Conservation (phyloP, 2,329 filamentous ascomycete genomes). For the Dactylellina cionopaga region DNA sequence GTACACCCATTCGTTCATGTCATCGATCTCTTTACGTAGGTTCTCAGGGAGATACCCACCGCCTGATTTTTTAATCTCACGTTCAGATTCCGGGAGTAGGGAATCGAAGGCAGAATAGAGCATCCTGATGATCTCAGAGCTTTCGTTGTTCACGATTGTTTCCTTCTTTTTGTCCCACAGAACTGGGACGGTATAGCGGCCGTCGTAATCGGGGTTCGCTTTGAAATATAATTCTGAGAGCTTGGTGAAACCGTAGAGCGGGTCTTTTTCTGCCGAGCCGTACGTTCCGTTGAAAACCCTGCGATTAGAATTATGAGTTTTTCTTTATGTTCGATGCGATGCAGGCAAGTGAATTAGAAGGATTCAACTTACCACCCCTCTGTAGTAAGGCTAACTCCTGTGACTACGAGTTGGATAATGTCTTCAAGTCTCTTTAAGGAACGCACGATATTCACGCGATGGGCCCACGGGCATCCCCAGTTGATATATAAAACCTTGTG, state of each 20-base stretch:
- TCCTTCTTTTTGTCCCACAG: conserved; percentile 81
- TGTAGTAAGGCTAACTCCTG: conserved; percentile 39
- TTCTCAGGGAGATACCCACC: conserved; percentile 36
- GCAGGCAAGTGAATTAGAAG: background rate
- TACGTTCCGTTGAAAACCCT: conserved; percentile 47
- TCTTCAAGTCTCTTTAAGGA: conserved; percentile 41
- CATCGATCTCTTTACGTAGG: conserved; percentile 39
- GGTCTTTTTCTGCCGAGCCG: conserved; percentile 63
- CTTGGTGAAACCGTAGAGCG: conserved; percentile 77
- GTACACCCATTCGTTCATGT: conserved; percentile 45
- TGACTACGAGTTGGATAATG: conserved; percentile 39
- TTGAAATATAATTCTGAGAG: conserved; percentile 83
- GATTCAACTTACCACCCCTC: conserved; percentile 31
- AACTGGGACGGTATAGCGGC: conserved; percentile 87
- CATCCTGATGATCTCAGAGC: conserved; percentile 91
- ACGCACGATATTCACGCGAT: conserved; percentile 38
- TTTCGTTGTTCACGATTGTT: conserved; percentile 89
- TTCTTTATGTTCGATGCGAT: background rate
- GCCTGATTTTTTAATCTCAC: conserved; percentile 64
- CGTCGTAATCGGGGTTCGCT: conserved; percentile 75
- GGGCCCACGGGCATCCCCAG: conserved; percentile 46
- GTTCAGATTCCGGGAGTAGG: conserved; percentile 64
- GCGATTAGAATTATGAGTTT: background rate
- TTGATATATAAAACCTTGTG: conserved; percentile 43
- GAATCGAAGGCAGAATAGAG: conserved; percentile 83